Conservation (phyloP, 441 rosid genomes). For the Adansonia gregorii region DNA sequence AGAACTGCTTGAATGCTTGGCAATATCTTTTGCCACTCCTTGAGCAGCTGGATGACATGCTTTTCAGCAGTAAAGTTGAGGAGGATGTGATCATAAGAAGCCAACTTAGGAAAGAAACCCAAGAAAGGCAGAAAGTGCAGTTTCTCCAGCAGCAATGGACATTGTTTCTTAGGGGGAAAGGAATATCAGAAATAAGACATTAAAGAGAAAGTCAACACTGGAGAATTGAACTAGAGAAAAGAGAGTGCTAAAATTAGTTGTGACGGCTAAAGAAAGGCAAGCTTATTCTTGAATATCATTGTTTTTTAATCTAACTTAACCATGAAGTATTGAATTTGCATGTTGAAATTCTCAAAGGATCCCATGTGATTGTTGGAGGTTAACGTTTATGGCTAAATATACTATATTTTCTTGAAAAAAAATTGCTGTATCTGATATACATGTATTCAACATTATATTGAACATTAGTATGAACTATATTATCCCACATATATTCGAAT, state of each 20-base stretch:
- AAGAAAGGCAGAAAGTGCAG: constrained; percentile 10
- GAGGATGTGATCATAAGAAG: constrained; percentile 18
- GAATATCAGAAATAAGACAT: neutral
- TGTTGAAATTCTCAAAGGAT: neutral
- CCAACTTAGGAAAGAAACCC: constrained; percentile 20
- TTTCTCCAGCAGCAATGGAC: constrained; percentile 14
- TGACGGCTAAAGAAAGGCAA: neutral
- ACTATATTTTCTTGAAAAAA: neutral
- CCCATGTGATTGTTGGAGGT: constrained; percentile 20
- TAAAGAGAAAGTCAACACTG: neutral
- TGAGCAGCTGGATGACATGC: constrained; percentile 10
- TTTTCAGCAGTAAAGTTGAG: constrained; percentile 17
- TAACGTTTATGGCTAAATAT: constrained; percentile 3
- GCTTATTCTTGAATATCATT: neutral
- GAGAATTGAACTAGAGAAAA: neutral
- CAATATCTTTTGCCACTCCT: constrained; percentile 15
- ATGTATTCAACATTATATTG: no score
- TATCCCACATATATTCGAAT: no score
- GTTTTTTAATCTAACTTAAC: neutral
- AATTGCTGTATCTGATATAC: neutral
- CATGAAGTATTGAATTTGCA: neutral
- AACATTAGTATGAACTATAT: no score
- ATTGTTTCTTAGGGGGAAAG: neutral
- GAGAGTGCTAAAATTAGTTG: neutral
- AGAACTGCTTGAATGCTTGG: constrained; percentile 19